Evolutionary conservation across 345 rosid genomes (phyloP).

Genomic region (Gossypium stocksii): DNA sequence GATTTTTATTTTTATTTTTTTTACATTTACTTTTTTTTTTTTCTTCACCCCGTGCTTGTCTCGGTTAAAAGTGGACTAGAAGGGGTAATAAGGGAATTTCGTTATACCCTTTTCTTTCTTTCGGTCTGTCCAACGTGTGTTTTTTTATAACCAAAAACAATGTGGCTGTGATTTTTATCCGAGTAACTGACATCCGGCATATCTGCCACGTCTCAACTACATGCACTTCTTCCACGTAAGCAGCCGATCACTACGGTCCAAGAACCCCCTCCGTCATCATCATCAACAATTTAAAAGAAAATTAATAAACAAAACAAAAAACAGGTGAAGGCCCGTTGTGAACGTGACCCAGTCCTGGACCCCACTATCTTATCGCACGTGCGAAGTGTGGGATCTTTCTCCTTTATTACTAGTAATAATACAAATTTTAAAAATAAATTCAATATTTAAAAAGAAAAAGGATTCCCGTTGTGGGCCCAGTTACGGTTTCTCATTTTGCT

Average conservation of each 20-base stretch:
- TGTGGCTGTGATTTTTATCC: conserved; percentile 6
- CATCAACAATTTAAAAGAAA: not conserved
- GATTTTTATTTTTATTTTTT: not conserved
- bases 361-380: conserved; percentile 17
- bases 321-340: conserved; percentile 8
- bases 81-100: conserved; percentile 18
- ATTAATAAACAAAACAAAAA: not conserved
- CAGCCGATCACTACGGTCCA: conserved; percentile 16
- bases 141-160: not conserved
- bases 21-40: not conserved
- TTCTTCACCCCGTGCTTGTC: not conserved
- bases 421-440: not conserved
- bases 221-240: conserved; percentile 19
- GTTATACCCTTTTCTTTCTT: not conserved
- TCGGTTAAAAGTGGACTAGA: not conserved
- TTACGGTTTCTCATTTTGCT: conserved; percentile 24
- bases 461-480: conserved; percentile 6
- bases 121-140: conserved; percentile 5
- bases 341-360: conserved; percentile 17
- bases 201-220: conserved; percentile 23
- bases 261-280: not conserved
- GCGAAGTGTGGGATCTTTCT: conserved; percentile 9
- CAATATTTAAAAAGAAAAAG: not conserved
- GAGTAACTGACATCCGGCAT: conserved; percentile 20
- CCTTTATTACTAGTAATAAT: not conserved